Evolutionary conservation across 768 basidiomycete genomes (phyloP).

Genomic region (Podaxis sp.): DNA sequence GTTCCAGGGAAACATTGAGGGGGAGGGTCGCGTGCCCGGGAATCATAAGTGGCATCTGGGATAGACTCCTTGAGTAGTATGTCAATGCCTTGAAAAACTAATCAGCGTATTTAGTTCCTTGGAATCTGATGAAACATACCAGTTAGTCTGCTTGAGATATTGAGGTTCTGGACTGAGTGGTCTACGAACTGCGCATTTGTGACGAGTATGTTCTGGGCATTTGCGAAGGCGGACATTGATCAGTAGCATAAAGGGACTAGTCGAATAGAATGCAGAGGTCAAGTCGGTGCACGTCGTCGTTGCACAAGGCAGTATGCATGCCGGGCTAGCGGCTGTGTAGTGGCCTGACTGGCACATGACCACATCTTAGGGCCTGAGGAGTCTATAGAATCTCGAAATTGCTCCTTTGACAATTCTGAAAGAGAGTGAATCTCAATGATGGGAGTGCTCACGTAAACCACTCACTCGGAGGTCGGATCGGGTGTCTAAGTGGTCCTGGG

Average conservation of each 20-base stretch:
- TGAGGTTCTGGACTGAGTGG: neutral
- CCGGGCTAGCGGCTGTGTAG: too few relatives aligned
- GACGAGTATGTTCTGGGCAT: neutral
- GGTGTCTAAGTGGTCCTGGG: too few relatives aligned
- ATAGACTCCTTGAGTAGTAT: neutral
- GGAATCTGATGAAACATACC: neutral
- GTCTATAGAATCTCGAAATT: too few relatives aligned
- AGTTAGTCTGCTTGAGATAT: neutral
- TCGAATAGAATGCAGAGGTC: neutral
- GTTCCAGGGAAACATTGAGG: conserved; percentile 16
- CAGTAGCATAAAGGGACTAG: neutral
- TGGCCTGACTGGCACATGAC: too few relatives aligned
- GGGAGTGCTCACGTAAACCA: too few relatives aligned
- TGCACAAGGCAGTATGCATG: neutral
- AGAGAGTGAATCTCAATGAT: too few relatives aligned
- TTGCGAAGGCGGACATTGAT: neutral
- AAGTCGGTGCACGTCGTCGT: too few relatives aligned
- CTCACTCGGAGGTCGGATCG: too few relatives aligned
- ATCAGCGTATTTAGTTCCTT: neutral
- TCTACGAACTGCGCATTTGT: neutral
- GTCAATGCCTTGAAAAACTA: neutral
- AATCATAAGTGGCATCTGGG: neutral
- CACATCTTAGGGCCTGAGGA: too few relatives aligned
- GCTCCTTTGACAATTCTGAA: too few relatives aligned
- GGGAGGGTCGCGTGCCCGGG: neutral